Percentiles rank a stretch among this genome's conserved stretches.
These are phyloP conservation scores for Xylaria sp. DNA, from an alignment of 2,329 filamentous ascomycete genomes.

Conservation along the genomic window DNA sequence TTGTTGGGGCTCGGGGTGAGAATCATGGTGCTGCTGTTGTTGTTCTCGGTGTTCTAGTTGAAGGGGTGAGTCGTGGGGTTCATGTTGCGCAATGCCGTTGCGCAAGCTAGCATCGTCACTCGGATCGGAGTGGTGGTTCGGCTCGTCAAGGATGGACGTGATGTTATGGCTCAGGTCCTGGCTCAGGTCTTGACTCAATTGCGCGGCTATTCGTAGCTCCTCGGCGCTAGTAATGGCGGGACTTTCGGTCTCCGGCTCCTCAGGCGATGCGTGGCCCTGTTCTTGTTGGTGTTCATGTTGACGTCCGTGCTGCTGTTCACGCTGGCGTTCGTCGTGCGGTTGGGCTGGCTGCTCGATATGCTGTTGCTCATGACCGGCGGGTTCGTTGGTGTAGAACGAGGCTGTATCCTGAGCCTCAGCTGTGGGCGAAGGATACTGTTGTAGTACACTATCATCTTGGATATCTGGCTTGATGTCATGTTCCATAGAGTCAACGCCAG, in stretches of 20 bases:
- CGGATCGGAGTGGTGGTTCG: constrained; percentile 47
- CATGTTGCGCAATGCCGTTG: constrained; percentile 57
- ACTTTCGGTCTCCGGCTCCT: constrained; percentile 55
- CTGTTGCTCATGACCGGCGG: constrained; percentile 40
- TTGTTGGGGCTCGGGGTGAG: background rate
- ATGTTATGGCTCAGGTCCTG: constrained; percentile 63
- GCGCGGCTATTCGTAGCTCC: constrained; percentile 67
- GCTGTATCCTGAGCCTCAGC: constrained; percentile 56
- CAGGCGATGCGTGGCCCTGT: constrained; percentile 49
- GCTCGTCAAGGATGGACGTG: constrained; percentile 52
- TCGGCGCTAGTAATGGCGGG: constrained; percentile 59
- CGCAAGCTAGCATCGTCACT: constrained; percentile 54
- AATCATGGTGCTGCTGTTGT: constrained; percentile 3
- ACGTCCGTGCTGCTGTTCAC: constrained; percentile 40
- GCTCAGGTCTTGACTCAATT: constrained; percentile 65
- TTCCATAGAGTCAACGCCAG: constrained; percentile 45
- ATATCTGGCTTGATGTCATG: constrained; percentile 40
- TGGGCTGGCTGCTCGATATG: constrained; percentile 41
- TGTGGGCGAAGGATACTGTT: constrained; percentile 59
- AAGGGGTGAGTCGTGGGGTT: constrained; percentile 38
- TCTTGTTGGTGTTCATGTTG: constrained; percentile 41
- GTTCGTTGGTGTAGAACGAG: constrained; percentile 53
- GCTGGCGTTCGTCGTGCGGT: constrained; percentile 42
- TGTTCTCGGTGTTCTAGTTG: constrained; percentile 17
- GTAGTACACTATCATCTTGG: constrained; percentile 48